Conservation (phyloP, 2,329 filamentous ascomycete genomes). For the Aspergillus pseudoglaucus region DNA sequence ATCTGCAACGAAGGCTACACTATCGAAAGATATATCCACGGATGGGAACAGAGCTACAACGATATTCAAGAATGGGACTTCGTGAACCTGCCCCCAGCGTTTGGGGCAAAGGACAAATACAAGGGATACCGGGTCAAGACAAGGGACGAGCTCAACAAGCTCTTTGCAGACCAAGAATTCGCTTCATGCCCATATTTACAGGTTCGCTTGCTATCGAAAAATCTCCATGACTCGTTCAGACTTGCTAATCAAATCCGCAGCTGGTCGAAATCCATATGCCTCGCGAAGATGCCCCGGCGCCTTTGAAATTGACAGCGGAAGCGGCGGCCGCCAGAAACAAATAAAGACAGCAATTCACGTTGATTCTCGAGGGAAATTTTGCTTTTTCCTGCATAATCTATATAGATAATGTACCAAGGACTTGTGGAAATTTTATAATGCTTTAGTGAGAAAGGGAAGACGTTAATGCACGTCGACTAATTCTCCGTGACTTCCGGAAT, state of each 20-base stretch:
- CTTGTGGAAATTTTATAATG: not conserved
- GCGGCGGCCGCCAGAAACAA: conserved; percentile 62
- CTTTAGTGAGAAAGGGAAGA: not conserved
- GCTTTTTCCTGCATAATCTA: not conserved
- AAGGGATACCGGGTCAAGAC: conserved; percentile 64
- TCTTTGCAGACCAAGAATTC: conserved; percentile 62
- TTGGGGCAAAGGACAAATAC: conserved; percentile 56
- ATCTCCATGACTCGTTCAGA: not conserved
- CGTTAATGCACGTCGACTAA: not conserved
- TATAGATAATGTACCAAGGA: not conserved
- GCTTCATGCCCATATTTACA: conserved; percentile 43
- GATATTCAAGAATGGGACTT: conserved; percentile 72
- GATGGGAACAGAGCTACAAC: conserved; percentile 72
- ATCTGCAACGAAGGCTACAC: conserved; percentile 87
- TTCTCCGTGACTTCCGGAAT: not conserved
- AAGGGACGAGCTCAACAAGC: conserved; percentile 58
- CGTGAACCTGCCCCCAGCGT: conserved; percentile 60
- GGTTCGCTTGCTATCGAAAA: conserved; percentile 20
- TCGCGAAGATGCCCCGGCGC: conserved; percentile 67
- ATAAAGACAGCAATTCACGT: conserved; percentile 5
- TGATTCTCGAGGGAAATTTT: not conserved
- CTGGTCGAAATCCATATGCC: conserved; percentile 80
- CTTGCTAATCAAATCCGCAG: conserved; percentile 40
- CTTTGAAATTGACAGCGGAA: conserved; percentile 63
- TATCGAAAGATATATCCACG: conserved; percentile 83